A percentile compares a stretch with the other conserved stretches of the same genome.
Evolutionary conservation across 2,329 filamentous ascomycete genomes (phyloP).

Genomic region (Coccinonectria pachysandricola): DNA sequence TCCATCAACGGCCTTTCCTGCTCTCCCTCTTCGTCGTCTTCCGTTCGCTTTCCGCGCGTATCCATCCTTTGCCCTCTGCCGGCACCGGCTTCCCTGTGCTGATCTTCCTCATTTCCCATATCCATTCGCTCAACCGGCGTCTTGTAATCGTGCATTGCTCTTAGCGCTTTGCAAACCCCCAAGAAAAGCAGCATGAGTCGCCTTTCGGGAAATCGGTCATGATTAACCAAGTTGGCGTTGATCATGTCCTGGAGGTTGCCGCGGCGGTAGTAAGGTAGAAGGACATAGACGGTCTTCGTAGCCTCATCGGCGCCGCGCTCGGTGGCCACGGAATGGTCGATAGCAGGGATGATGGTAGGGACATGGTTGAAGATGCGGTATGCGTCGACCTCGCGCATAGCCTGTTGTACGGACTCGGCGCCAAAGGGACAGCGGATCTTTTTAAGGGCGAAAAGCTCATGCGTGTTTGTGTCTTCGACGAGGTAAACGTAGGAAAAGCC

Average conservation of each 20-base stretch:
- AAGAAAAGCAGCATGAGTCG: conserved; percentile 83
- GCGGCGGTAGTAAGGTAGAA: conserved; percentile 88
- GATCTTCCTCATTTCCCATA: conserved; percentile 35
- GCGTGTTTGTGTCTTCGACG: conserved; percentile 78
- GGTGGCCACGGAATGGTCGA: conserved; percentile 73
- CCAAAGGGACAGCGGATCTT: conserved; percentile 99
- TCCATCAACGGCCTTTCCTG: conserved; percentile 81
- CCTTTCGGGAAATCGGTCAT: conserved; percentile 79
- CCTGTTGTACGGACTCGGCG: conserved; percentile 87
- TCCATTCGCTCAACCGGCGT: conserved; percentile 40
- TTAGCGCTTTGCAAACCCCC: conserved; percentile 79
- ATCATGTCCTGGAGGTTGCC: conserved; percentile 97
- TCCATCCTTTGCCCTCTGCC: conserved; percentile 16
- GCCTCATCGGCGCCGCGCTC: conserved; percentile 54
- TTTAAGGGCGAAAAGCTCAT: conserved; percentile 86
- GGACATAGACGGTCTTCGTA: conserved; percentile 90
- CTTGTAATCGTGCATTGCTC: conserved; percentile 83
- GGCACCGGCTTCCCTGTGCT: conserved; percentile 23
- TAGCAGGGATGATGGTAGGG: conserved; percentile 74
- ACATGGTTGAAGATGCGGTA: conserved; percentile 81
- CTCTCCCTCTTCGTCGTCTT: conserved; percentile 59
- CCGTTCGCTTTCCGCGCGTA: conserved; percentile 34
- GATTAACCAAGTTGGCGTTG: conserved; percentile 96
- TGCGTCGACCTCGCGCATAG: conserved; percentile 93
- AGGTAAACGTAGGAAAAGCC: conserved; percentile 99